Base-by-base conservation (phyloP, 371 early-diverging fungal genomes). In the Syncephalis plumigaleata region DNA sequence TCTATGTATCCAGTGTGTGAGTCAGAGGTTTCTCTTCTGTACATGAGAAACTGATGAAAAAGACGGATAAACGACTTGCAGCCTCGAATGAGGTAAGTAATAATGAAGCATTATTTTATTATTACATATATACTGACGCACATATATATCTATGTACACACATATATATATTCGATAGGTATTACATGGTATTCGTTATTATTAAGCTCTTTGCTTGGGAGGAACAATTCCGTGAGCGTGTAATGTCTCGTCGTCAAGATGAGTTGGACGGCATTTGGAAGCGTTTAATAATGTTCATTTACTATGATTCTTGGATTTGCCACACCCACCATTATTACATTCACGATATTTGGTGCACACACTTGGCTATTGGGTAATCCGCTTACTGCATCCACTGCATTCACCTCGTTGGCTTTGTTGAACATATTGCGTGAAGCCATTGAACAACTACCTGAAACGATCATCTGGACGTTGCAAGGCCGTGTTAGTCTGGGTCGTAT, bases 161-260 rank as follows among this genome's bases (percentile, higher is more conserved):
- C n/a, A n/a, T n/a, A n/a, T n/a, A n/a, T n/a, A n/a, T n/a, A n/a
- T n/a, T n/a, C n/a, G 54, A 42, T 77, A 84, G 58, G 24, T 78
- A 13, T 51, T 79, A 5, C 71, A 74, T 50, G 77, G 76, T 8
- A 75, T 79, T 45, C 73, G 77, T n/a, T n/a, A 73, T 75, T 50
- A 73, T 79, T 58, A 79, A 79, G 47, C 75, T 75, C 47, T 77
- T 77, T 63, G 77, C 77, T 23, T 79, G 77, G 69, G 79, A 78
- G 45, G n/a, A 50, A 24, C 68, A 64, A 1, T 78, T 76, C 64
- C 61, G 60, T 24, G 55, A 65, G 42, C 63, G 67, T 7, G 59
- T 76, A 16, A 50, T 61, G 36, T 60, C 61, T 43, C 58, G 69
- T 0, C 57, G 77, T 57, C 58, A 56, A 5, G 51, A 55, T 15